Evolutionary conservation across 306 rosid species (phyloP).

Genomic region (Vigna mungo): DNA sequence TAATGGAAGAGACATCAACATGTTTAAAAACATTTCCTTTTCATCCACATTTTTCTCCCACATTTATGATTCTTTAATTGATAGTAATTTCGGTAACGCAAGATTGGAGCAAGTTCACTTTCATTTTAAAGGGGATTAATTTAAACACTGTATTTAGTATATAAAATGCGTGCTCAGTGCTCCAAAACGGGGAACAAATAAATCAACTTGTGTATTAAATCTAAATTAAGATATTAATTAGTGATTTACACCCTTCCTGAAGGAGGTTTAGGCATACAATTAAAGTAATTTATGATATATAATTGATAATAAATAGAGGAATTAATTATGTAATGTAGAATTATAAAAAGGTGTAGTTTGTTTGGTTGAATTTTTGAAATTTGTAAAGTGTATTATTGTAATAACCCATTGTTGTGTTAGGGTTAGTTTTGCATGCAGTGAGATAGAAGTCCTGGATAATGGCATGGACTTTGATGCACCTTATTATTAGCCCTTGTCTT

Average conservation of each 20-base stretch:
- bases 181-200: conserved; percentile 35
- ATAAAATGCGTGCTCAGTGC: conserved; percentile 40
- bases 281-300: conserved; percentile 29
- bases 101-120: conserved; percentile 44
- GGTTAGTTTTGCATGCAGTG: conserved; percentile 21
- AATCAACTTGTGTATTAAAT: conserved; percentile 45
- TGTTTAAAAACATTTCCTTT: conserved; percentile 26
- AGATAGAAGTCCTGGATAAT: conserved; percentile 1
- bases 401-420: no score
- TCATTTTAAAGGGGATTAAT: conserved; percentile 4
- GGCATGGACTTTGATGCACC: conserved; percentile 1
- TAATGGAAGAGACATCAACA: conserved; percentile 16
- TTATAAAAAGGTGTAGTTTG: no score
- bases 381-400: no score
- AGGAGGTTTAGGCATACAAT: conserved; percentile 12
- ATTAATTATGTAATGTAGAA: not conserved
- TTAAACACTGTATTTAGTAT: conserved; percentile 19
- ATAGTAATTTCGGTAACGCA: conserved; percentile 10
- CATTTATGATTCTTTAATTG: conserved; percentile 11
- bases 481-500: not conserved
- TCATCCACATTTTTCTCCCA: conserved; percentile 12
- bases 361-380: no score
- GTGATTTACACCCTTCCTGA: conserved; percentile 30
- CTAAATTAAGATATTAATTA: conserved; percentile 27
- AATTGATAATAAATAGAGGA: conserved; percentile 12